Evolutionary conservation across 192 early-diverging fungal genomes (phyloP), one percentile per base, ranked within the genome.

Genomic region (Coemansia sp.): DNA sequence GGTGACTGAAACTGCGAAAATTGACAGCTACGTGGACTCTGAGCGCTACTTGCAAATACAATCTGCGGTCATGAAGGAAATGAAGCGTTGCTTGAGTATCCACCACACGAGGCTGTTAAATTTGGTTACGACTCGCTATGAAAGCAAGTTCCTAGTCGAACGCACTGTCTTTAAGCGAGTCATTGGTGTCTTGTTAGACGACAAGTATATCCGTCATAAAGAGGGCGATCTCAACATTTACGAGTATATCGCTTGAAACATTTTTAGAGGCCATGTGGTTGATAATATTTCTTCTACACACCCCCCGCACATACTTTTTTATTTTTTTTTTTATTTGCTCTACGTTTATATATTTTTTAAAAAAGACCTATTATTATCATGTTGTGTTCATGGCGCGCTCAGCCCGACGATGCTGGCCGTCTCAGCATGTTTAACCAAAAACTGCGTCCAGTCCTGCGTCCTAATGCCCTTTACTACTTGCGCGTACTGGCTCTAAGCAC

Each of bases 1-100:
- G 0, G 94, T 95, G 66, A 77, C 88, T 3, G 95, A 96, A 58
- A 92, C 93, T 46, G 92, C 93, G 11, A 90, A 13, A 16, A 58
- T 58, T 8, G 55, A 95, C 75, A 93, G 94, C 77, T 92, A 86
- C 0, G 90, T 95, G 47, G 92, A 93, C 63, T 92, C 38, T 11
- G 29, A 61, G 20, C 58, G 41, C 27, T 38, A 10, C 7, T 4
- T 3, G 29, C 31, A 34, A 31, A 18, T 58, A 3, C 7, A 16
- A 33, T 12, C 55, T 33, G 55, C 29, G 0, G 6, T 58, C 29
- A 15, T 58, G 20, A 9, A 2, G 3, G 22, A 10, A 27, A 13
- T 53, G 52, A 53, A 53, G 24, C 52, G 52, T 1, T 24, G 24
- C 52, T 53, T 22, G 52, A 11, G 20, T 15, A 27, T 53, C 0